Evolutionary conservation across 192 early-diverging fungal genomes (phyloP).

Genomic region (Coemansia sp.): DNA sequence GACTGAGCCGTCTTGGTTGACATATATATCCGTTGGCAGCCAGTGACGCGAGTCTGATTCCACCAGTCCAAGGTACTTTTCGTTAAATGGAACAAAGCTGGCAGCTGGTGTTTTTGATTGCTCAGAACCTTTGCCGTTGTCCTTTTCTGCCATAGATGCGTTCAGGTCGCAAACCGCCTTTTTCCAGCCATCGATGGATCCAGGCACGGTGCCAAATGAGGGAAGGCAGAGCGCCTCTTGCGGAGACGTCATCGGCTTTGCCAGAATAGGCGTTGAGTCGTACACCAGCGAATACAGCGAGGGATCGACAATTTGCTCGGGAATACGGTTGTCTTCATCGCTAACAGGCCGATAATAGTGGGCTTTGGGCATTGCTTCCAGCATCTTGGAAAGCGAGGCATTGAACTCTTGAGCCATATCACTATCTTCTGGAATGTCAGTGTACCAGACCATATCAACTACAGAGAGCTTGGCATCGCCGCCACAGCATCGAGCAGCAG

Average conservation of each 20-base stretch:
- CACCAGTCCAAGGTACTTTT: neutral
- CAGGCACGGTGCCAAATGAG: neutral
- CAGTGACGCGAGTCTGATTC: neutral
- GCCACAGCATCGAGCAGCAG: neutral
- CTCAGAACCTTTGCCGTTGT: no score
- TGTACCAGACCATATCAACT: slow-evolving; percentile 6
- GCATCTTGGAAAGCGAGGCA: neutral
- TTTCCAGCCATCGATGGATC: neutral
- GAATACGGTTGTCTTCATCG: no score
- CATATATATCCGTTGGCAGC: neutral
- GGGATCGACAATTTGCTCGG: neutral
- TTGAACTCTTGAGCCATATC: neutral
- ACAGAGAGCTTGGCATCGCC: neutral
- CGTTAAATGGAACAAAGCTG: slow-evolving; percentile 5
- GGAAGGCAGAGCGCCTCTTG: neutral
- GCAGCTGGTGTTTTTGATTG: no score
- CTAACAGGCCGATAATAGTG: no score
- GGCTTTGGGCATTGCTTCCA: neutral
- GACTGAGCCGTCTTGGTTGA: neutral
- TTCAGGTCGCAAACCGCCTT: neutral
- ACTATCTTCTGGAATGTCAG: neutral
- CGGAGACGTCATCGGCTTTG: neutral
- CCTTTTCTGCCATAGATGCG: neutral
- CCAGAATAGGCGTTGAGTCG: neutral
- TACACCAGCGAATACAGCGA: neutral